phyloP scores from a whole-genome alignment of 345 rosid species.

The Sisymbrium altissimum region DNA sequence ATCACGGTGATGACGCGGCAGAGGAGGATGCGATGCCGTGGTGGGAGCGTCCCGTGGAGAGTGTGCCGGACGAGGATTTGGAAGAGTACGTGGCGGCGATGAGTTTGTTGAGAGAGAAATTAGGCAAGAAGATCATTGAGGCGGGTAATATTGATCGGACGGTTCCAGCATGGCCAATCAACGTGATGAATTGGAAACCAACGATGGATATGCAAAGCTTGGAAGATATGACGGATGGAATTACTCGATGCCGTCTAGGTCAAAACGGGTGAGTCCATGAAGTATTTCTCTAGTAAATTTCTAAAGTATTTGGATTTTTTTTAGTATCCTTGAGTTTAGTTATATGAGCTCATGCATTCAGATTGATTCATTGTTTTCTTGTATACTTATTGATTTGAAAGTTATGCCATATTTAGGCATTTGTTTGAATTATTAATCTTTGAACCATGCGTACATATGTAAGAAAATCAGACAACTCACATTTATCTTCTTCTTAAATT shows the following conservation, averaged over 20 bases:
- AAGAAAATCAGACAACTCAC: neutral
- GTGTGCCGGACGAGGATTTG: conserved; percentile 29
- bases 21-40: conserved; percentile 19
- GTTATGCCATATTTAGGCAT: neutral
- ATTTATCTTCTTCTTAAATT: neutral
- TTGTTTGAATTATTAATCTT: neutral
- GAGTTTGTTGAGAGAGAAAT: conserved; percentile 22
- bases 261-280: neutral
- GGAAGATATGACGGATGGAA: conserved; percentile 1
- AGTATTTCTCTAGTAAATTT: conserved; percentile 1
- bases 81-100: conserved; percentile 21
- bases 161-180: conserved; percentile 21
- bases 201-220: conserved; percentile 13
- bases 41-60: conserved; percentile 37
- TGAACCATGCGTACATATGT: neutral
- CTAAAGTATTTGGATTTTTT: neutral
- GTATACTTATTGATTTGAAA: neutral
- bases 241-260: conserved; percentile 6
- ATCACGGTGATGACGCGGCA: neutral
- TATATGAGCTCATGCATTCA: conserved; percentile 2
- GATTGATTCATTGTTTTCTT: conserved; percentile 1
- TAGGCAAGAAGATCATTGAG: conserved; percentile 21
- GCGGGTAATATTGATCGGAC: conserved; percentile 16
- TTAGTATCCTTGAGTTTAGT: neutral
- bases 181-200: conserved; percentile 20